phyloP scores from a whole-genome alignment of 2,329 filamentous ascomycete species.

The Colletotrichum destructivum region DNA sequence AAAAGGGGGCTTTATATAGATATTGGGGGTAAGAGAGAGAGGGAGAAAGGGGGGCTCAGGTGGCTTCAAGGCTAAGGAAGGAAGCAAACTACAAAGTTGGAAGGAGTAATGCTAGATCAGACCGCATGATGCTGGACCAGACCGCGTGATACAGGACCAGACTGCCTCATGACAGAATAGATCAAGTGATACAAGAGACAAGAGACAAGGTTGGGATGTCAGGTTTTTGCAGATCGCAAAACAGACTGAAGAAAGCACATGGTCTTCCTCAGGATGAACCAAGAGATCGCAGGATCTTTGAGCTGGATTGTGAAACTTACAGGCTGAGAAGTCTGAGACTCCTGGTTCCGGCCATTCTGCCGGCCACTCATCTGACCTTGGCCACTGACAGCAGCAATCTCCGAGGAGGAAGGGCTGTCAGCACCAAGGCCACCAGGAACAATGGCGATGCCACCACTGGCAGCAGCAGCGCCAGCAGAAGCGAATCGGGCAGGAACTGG shows the following conservation, averaged over 20 bases:
- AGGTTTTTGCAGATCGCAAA: too few relatives aligned
- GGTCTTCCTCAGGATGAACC: too few relatives aligned
- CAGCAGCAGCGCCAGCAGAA: conserved; percentile 7
- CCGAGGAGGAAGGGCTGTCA: background rate
- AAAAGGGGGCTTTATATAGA: background rate
- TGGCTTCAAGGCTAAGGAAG: too few relatives aligned
- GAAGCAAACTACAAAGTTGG: background rate
- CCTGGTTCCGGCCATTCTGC: background rate
- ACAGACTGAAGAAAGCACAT: background rate
- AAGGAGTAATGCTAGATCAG: background rate
- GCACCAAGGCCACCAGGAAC: background rate
- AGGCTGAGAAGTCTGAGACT: background rate
- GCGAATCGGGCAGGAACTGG: conserved; percentile 26
- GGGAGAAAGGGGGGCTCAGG: too few relatives aligned
- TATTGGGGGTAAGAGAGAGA: background rate
- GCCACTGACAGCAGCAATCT: background rate
- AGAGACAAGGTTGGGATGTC: too few relatives aligned
- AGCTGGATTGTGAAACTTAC: background rate
- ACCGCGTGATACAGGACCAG: too few relatives aligned
- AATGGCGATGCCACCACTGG: conserved; percentile 26
- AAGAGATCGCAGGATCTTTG: too few relatives aligned
- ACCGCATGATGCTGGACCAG: too few relatives aligned
- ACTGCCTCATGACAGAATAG: too few relatives aligned
- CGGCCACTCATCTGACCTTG: conserved; percentile 1
- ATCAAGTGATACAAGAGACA: too few relatives aligned